Percentiles rank a stretch among this genome's conserved stretches.
Evolutionary conservation across 768 basidiomycete species (phyloP).

Genomic region (Macrolepiota fuliginosa): DNA sequence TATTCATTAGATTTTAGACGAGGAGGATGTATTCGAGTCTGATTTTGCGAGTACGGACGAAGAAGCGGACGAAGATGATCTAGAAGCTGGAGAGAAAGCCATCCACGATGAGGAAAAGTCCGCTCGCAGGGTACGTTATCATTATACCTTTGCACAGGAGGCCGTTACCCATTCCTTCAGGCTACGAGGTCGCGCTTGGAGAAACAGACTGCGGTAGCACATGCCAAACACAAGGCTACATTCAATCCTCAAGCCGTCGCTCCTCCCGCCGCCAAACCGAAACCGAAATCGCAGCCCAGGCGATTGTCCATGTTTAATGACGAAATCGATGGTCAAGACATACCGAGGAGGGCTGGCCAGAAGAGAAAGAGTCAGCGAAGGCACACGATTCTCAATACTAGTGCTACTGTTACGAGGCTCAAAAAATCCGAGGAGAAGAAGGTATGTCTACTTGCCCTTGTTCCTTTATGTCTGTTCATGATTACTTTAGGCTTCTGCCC

Average conservation of each 20-base stretch:
- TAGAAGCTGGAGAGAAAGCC: conserved; percentile 53
- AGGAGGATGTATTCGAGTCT: conserved; percentile 78
- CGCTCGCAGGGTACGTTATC: conserved; percentile 40
- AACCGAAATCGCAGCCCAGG: conserved; percentile 21
- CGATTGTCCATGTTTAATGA: neutral
- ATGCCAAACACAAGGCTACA: conserved; percentile 61
- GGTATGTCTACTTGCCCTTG: conserved; percentile 29
- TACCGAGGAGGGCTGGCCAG: conserved; percentile 17
- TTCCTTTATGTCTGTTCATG: neutral
- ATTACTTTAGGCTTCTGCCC: conserved; percentile 46
- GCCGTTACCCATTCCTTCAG: conserved; percentile 29
- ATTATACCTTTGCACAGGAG: neutral
- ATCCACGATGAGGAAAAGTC: conserved; percentile 59
- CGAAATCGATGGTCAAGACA: neutral
- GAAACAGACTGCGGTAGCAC: conserved; percentile 62
- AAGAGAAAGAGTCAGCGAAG: conserved; percentile 61
- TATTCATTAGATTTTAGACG: conserved; percentile 44
- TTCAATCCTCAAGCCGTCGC: conserved; percentile 55
- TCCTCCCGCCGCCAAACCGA: conserved; percentile 23
- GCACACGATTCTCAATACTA: conserved; percentile 71
- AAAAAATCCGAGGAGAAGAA: conserved; percentile 64
- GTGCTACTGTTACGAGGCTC: conserved; percentile 61
- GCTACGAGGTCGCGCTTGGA: conserved; percentile 55
- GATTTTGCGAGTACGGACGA: conserved; percentile 88
- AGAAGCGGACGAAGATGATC: conserved; percentile 46